Conservation (phyloP, 495 filamentous ascomycete genomes). For the Talaromyces adpressus region DNA sequence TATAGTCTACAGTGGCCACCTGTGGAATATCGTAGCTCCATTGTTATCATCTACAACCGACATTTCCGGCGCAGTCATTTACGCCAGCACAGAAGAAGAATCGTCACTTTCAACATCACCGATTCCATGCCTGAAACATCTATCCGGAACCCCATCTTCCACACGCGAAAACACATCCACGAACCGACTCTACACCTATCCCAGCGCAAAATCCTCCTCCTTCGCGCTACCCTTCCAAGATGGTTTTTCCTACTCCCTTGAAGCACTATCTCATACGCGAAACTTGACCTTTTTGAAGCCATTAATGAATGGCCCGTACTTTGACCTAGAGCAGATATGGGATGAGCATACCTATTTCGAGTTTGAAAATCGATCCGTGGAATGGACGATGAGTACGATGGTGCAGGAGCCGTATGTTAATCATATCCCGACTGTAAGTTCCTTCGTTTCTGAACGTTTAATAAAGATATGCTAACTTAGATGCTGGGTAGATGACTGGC, state of each 20-base stretch:
- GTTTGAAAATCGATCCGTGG: slow-evolving; percentile 32
- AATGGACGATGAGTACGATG: slow-evolving; percentile 48
- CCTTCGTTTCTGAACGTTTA: background rate
- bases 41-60: background rate
- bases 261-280: slow-evolving; percentile 28
- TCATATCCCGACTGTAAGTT: slow-evolving; percentile 48
- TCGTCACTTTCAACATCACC: background rate
- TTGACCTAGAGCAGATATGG: slow-evolving; percentile 54
- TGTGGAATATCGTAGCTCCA: background rate
- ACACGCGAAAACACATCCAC: slow-evolving; percentile 6
- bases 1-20: background rate
- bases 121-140: slow-evolving; percentile 4
- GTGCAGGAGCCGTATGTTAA: slow-evolving; percentile 54
- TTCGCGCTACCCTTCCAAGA: slow-evolving; percentile 29
- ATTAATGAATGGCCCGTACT: slow-evolving; percentile 32
- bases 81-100: background rate
- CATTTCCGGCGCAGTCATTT: background rate
- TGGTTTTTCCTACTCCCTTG: slow-evolving; percentile 23
- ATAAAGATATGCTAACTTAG: background rate
- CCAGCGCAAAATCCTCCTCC: slow-evolving; percentile 13
- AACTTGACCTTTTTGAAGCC: slow-evolving; percentile 26
- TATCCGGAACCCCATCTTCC: slow-evolving; percentile 4
- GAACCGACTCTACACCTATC: slow-evolving; percentile 15
- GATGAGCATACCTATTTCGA: slow-evolving; percentile 47
- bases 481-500: slow-evolving; percentile 46